A percentile compares a stretch with the other conserved stretches of the same genome.
phyloP scores from a whole-genome alignment of 1,139 yeast genomes.

The Taiozyma onychis region DNA sequence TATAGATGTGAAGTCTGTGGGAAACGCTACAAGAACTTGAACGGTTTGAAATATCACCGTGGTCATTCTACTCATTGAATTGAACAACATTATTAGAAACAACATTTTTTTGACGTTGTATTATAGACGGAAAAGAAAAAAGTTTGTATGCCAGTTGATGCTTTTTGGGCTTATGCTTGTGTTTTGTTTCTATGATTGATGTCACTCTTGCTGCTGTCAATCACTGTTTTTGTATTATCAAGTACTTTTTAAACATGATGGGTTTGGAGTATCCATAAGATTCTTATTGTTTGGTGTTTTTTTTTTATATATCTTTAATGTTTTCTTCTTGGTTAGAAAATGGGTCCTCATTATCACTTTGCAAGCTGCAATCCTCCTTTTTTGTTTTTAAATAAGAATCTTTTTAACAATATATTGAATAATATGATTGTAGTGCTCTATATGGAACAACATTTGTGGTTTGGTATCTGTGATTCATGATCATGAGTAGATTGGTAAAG shows the following conservation, averaged over 20 bases:
- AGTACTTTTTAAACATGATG: background rate
- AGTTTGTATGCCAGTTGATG: background rate
- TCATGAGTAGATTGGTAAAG: too few relatives aligned
- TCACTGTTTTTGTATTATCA: background rate
- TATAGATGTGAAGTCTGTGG: constrained; percentile 98
- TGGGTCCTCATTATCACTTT: background rate
- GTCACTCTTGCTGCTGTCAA: background rate
- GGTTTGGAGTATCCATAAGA: background rate
- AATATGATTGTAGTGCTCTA: background rate
- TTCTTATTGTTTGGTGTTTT: background rate
- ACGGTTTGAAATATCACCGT: constrained; percentile 94
- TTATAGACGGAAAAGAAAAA: background rate
- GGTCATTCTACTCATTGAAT: constrained; percentile 91
- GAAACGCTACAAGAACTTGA: constrained; percentile 89
- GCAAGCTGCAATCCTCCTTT: background rate
- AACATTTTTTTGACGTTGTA: background rate
- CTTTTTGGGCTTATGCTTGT: background rate
- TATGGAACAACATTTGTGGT: background rate
- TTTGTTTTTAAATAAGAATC: background rate
- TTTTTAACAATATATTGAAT: background rate
- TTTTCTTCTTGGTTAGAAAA: background rate
- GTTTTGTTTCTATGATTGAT: background rate
- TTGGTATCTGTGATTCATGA: background rate
- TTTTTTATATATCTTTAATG: background rate
- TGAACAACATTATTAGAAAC: background rate